These are phyloP conservation scores for Epichloe hybrida DNA, from an alignment of 2,329 filamentous ascomycete genomes.

Conservation along the genomic window DNA sequence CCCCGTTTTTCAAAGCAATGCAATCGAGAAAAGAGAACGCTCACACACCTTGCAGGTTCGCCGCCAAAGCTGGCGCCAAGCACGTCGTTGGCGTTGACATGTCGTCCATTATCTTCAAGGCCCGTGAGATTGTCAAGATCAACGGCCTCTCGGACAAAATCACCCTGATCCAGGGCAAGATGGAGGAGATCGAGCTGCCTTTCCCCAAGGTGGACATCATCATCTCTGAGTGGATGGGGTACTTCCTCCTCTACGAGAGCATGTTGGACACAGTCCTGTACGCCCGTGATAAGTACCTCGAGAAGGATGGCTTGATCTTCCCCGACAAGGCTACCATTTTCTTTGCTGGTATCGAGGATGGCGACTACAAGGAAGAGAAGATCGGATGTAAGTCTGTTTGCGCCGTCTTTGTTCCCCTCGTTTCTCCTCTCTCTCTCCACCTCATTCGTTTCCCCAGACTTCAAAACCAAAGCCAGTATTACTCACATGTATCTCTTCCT, in stretches of 20 bases:
- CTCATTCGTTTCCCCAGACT: too few relatives aligned
- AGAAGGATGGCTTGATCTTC: slow-evolving; percentile 83
- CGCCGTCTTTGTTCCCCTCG: background rate
- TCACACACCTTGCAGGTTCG: slow-evolving; percentile 58
- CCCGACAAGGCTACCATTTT: slow-evolving; percentile 98
- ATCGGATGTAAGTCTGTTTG: slow-evolving; percentile 68
- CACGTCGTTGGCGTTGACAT: slow-evolving; percentile 99
- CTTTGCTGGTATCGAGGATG: slow-evolving; percentile 93
- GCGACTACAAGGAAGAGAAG: slow-evolving; percentile 99
- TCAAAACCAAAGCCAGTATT: background rate
- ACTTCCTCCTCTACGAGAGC: slow-evolving; percentile 96
- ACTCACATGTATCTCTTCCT: too few relatives aligned
- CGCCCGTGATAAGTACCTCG: slow-evolving; percentile 83
- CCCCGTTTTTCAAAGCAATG: background rate
- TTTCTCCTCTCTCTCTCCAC: too few relatives aligned
- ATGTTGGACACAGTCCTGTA: slow-evolving; percentile 98
- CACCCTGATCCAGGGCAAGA: slow-evolving; percentile 95
- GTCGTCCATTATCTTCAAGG: slow-evolving; percentile 99
- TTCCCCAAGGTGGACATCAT: slow-evolving; percentile 98
- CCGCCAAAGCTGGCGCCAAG: slow-evolving; percentile 88
- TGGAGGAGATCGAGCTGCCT: slow-evolving; percentile 93
- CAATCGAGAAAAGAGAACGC: background rate
- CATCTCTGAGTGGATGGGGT: slow-evolving; percentile 99
- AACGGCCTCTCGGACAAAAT: slow-evolving; percentile 95
- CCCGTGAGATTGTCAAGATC: slow-evolving; percentile 78